Evolutionary conservation across 2,329 filamentous ascomycete species (phyloP), one percentile per base, ranked within the genome.

Genomic region (Diaporthe batatas): DNA sequence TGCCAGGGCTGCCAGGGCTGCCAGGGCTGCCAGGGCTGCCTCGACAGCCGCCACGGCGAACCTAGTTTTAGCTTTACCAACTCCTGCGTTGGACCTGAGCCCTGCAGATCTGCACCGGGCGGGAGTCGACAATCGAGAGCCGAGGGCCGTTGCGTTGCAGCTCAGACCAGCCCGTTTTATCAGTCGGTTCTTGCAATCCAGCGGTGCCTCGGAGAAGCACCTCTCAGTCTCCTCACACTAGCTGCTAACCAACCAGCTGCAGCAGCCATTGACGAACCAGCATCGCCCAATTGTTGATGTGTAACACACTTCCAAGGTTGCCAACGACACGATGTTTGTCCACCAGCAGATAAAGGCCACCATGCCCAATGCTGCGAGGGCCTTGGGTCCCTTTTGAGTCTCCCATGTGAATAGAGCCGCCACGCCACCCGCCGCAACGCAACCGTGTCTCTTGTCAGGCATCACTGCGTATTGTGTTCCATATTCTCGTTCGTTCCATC

Each of bases 181-280:
- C 59, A 42, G 23, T 32, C 51, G 64, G 32, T 68, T 69, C n/a
- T 14, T 58, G 64, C 39, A 73, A 23, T 47, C 67, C 64, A 73
- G 71, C 71, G 71, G 71, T 68, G 65, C 71, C 71, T 73, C 71
- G 71, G 71, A 73, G 71, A 73, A 73, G 71, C 71, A 64, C 18
- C 8, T 39, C 34, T 59, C 58, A 34, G 21, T 21, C 59, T 16
- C 62, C 59, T 23, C 62, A 65, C 62, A 65, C 62, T 51, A 65
- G 36, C 62, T 42, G 36, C 62, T 51, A 65, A 39, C 62, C 44
- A 65, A 65, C 62, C 62, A 34, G 29, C 62, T 49, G 32, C 47
- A 36, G 18, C 36, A 55, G 58, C 47, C 49, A 65, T 71, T 36
- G 57, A 65, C 57, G 69, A 71, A 71, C 68, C 68, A 71, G 57